phyloP scores from a whole-genome alignment of 176 grass and related monocot species.

The Oryza australiensis region DNA sequence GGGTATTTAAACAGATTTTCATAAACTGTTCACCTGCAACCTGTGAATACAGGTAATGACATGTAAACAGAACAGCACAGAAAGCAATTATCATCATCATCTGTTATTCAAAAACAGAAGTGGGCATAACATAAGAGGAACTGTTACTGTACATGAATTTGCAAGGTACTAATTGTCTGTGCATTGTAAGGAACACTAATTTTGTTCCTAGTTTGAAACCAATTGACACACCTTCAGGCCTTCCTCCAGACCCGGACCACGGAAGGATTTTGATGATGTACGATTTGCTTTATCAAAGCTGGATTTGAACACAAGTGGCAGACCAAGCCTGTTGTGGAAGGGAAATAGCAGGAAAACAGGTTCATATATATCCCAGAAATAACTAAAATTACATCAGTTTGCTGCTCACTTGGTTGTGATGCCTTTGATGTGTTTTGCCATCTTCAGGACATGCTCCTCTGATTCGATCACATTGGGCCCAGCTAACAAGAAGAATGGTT shows the following conservation, averaged over 20 bases:
- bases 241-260: conserved; percentile 90
- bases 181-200: background rate
- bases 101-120: background rate
- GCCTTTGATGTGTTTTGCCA: conserved; percentile 83
- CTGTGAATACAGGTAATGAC: background rate
- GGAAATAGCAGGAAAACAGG: background rate
- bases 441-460: conserved; percentile 83
- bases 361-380: background rate
- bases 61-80: background rate
- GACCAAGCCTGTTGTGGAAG: conserved; percentile 59
- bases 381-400: background rate
- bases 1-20: background rate
- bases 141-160: background rate
- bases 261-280: conserved; percentile 90
- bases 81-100: background rate
- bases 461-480: conserved; percentile 97
- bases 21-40: background rate
- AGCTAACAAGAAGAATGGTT: conserved; percentile 88
- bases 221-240: conserved; percentile 62
- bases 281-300: conserved; percentile 99
- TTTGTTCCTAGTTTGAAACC: background rate
- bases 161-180: background rate
- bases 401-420: conserved; percentile 69
- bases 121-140: background rate
- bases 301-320: conserved; percentile 90